These are phyloP conservation scores for Komagataella kurtzmanii DNA, from an alignment of 805 yeast species.

Conservation along the genomic window DNA sequence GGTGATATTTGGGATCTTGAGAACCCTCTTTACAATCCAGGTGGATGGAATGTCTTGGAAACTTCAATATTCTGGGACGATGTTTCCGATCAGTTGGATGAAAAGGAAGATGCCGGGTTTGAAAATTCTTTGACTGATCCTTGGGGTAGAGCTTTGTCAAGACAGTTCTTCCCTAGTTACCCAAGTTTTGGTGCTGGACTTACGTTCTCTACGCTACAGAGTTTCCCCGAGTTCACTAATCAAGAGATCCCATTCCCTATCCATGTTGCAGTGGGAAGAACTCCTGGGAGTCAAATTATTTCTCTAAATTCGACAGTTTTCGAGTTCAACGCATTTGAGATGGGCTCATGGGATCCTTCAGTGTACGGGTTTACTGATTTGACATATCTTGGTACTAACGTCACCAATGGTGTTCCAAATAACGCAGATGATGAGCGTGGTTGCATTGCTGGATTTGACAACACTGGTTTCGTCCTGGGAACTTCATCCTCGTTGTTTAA, in stretches of 20 bases:
- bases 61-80: conserved; percentile 40
- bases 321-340: conserved; percentile 53
- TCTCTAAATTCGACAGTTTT: conserved; percentile 22
- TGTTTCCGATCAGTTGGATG: conserved; percentile 36
- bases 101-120: conserved; percentile 35
- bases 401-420: conserved; percentile 28
- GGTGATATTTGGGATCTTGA: conserved; percentile 56
- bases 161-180: conserved; percentile 41
- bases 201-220: conserved; percentile 23
- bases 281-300: conserved; percentile 13
- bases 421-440: conserved; percentile 9
- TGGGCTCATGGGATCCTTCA: conserved; percentile 51
- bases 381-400: conserved; percentile 36
- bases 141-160: conserved; percentile 48
- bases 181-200: conserved; percentile 25
- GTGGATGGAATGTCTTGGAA: conserved; percentile 43
- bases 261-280: conserved; percentile 25
- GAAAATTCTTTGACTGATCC: conserved; percentile 50
- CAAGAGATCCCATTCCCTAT: conserved; percentile 43
- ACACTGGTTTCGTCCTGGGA: conserved; percentile 71
- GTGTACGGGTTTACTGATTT: conserved; percentile 33
- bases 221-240: conserved; percentile 19
- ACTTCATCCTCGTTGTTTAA: conserved; percentile 77
- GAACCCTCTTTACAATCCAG: conserved; percentile 45
- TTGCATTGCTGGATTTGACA: conserved; percentile 65